phyloP scores from a whole-genome alignment of 2,329 filamentous ascomycete species.

The Myriangium duriaei region DNA sequence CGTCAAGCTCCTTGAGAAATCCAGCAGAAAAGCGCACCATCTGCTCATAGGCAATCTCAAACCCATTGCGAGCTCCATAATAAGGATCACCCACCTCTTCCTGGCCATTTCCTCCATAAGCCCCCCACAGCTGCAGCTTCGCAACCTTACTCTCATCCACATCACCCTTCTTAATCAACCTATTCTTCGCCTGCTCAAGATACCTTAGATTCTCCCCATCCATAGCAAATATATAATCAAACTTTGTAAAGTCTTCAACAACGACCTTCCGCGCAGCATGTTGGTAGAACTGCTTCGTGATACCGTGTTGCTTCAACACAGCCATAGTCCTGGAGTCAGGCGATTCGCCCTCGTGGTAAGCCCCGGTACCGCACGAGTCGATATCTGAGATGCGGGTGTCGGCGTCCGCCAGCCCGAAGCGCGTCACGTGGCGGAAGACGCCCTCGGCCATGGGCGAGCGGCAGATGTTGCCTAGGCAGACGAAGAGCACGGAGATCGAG shows the following conservation, averaged over 20 bases:
- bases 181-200: slow-evolving; percentile 45
- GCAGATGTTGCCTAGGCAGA: slow-evolving; percentile 94
- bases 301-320: slow-evolving; percentile 61
- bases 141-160: slow-evolving; percentile 30
- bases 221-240: slow-evolving; percentile 95
- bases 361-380: slow-evolving; percentile 83
- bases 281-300: slow-evolving; percentile 51
- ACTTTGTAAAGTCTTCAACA: slow-evolving; percentile 61
- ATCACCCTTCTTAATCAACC: slow-evolving; percentile 33
- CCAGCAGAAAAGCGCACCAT: slow-evolving; percentile 62
- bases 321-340: slow-evolving; percentile 77
- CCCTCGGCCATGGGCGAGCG: slow-evolving; percentile 92
- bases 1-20: slow-evolving; percentile 52
- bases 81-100: slow-evolving; percentile 83
- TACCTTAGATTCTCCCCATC: slow-evolving; percentile 69
- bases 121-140: slow-evolving; percentile 57
- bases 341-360: slow-evolving; percentile 65
- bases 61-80: slow-evolving; percentile 74
- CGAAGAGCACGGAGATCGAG: slow-evolving; percentile 67
- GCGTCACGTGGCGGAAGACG: slow-evolving; percentile 62
- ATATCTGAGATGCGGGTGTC: slow-evolving; percentile 50
- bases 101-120: slow-evolving; percentile 50
- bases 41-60: slow-evolving; percentile 78
- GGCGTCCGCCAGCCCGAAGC: slow-evolving; percentile 38
- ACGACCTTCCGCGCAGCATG: slow-evolving; percentile 65